These are phyloP conservation scores for Eucalyptus camaldulensis DNA, from an alignment of 345 rosid genomes.

Conservation along the genomic window DNA sequence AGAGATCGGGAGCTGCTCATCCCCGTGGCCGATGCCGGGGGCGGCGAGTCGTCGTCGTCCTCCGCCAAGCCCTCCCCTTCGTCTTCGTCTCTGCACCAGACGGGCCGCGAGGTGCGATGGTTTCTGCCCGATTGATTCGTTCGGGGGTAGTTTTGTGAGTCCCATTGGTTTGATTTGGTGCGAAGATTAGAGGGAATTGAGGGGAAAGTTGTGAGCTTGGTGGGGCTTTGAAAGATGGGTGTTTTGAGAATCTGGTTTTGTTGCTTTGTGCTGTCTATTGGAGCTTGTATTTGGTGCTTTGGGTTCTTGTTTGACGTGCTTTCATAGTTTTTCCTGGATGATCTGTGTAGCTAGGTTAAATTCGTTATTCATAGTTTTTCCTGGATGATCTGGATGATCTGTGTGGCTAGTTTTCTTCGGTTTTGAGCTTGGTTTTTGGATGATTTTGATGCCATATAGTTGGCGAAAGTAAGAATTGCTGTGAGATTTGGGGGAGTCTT, in stretches of 20 bases:
- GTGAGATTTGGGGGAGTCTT: not conserved
- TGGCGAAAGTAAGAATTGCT: not conserved
- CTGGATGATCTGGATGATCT: not conserved
- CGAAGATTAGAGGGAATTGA: not conserved
- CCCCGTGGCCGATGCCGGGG: slow-evolving; percentile 52
- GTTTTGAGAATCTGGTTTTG: not conserved
- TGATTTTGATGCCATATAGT: not conserved
- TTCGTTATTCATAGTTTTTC: not conserved
- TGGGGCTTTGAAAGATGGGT: not conserved
- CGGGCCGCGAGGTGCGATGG: slow-evolving; percentile 72
- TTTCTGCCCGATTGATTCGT: not conserved
- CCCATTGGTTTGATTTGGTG: not conserved
- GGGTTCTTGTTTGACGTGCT: not conserved
- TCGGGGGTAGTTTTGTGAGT: not conserved
- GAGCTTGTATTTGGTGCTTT: not conserved
- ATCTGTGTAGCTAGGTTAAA: not conserved
- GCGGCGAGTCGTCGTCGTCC: slow-evolving; percentile 6
- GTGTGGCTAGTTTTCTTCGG: not conserved
- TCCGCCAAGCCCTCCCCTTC: slow-evolving; percentile 56
- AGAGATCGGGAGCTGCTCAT: slow-evolving; percentile 92
- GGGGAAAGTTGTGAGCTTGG: not conserved
- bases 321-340: not conserved
- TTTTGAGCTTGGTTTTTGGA: not conserved
- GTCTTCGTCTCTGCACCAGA: slow-evolving; percentile 51
- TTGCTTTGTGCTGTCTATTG: not conserved